Base-by-base conservation (phyloP, 1,139 yeast species). In the Pichia sorboxylosa region DNA sequence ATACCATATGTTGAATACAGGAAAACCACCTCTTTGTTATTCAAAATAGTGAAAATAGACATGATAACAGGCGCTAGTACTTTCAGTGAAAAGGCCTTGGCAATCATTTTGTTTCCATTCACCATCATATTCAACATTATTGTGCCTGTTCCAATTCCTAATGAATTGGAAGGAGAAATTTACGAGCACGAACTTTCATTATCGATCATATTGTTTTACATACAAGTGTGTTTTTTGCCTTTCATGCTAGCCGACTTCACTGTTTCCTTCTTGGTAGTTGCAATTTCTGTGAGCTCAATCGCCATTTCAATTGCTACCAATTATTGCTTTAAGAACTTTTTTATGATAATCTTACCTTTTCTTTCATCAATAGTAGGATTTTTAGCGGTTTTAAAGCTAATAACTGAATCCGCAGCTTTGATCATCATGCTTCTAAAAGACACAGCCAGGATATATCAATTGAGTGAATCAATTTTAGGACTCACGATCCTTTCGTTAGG, bases 401-500 rank as follows among this genome's bases (percentile, higher is more conserved):
- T 52, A 9, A 43, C 55, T 4, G 11, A 34, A 4, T 28, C 51
- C 5, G 54, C 58, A 2, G 31, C 48, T 2, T 51, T 46, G 13
- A 38, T 54, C n/a, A 48, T 54, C 24, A 29, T 23, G n/a, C 28
- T 52, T 3, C 33, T 54, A 24, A 47, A 50, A 27, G 50, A 49
- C 28, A 19, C 49, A 6, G 56, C 50, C 2, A 34, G 44, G n/a
- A 40, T 52, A n/a, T 51, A 45, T 28, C 31, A 42, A 9, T 36
- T 55, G 11, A 42, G 43, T 23, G 57, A 55, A 36, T 49, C 57
- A 4, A 32, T 55, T 9, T 31, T 66, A 17, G 75, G 75, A 0
- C 46, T 67, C 18, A 69, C 75, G 0, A 55, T 69, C 1, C 62
- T 69, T 43, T 73, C 77, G 1, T 42, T 69, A 20, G 78, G 77